These are phyloP conservation scores for Xylariaceae sp. DNA, from an alignment of 2,329 filamentous ascomycete species.

Conservation along the genomic window DNA sequence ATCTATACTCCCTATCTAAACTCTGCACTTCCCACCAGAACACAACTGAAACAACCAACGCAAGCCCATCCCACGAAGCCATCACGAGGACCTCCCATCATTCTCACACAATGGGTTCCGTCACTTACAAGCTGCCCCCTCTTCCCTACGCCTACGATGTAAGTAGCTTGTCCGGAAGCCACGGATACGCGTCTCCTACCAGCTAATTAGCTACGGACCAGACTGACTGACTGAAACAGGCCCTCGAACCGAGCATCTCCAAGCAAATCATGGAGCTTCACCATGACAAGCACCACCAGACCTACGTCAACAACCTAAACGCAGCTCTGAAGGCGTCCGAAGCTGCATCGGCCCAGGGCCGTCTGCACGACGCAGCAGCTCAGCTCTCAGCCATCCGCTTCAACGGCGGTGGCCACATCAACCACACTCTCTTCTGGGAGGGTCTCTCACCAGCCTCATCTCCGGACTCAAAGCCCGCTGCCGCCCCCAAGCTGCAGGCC, in stretches of 20 bases:
- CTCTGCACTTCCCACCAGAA: neutral
- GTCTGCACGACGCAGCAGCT: slow-evolving; percentile 54
- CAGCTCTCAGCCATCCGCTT: slow-evolving; percentile 73
- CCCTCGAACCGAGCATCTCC: slow-evolving; percentile 69
- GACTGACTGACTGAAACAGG: slow-evolving; percentile 38
- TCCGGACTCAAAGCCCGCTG: slow-evolving; percentile 49
- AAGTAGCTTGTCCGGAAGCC: slow-evolving; percentile 30
- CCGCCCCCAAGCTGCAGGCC: slow-evolving; percentile 52
- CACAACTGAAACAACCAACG: neutral
- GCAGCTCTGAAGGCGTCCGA: slow-evolving; percentile 56
- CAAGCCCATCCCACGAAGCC: no score
- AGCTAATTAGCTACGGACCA: no score
- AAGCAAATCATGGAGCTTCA: slow-evolving; percentile 77
- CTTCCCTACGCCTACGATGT: slow-evolving; percentile 69
- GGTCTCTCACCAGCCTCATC: slow-evolving; percentile 62
- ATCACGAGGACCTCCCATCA: neutral
- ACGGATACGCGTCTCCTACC: no score
- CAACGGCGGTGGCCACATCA: slow-evolving; percentile 88
- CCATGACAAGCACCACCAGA: slow-evolving; percentile 72
- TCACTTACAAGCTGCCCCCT: slow-evolving; percentile 57
- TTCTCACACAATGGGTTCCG: slow-evolving; percentile 30
- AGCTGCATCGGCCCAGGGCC: slow-evolving; percentile 48
- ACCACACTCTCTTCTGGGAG: slow-evolving; percentile 90
- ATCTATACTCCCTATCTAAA: neutral
- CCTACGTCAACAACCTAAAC: slow-evolving; percentile 74